Conservation (phyloP, 345 rosid species). For the Mallotus nudiflorus region DNA sequence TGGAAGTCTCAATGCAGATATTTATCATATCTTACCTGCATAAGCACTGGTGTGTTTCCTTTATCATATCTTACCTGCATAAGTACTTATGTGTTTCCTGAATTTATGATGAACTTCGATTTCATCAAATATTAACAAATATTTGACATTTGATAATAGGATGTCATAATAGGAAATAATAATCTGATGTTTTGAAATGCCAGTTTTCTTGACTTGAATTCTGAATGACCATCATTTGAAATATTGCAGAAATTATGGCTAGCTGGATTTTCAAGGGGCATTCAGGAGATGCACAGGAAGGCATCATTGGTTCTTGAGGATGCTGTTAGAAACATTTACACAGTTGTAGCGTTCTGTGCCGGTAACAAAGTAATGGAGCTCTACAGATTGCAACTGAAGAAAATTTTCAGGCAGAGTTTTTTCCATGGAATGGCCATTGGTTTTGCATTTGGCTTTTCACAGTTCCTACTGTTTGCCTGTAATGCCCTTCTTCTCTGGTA, state of each 20-base stretch:
- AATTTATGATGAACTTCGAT: neutral
- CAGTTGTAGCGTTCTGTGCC: slow-evolving; percentile 99
- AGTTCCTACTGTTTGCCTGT: slow-evolving; percentile 98
- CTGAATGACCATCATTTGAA: slow-evolving; percentile 21
- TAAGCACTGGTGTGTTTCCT: too few species aligned
- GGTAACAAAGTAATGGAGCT: slow-evolving; percentile 99
- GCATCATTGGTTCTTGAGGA: slow-evolving; percentile 99
- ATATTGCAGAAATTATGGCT: slow-evolving; percentile 93
- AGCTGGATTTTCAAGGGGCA: slow-evolving; percentile 98
- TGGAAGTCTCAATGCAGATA: too few species aligned
- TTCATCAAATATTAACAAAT: neutral
- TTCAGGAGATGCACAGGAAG: slow-evolving; percentile 99
- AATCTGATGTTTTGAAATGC: neutral
- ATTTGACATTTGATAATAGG: neutral
- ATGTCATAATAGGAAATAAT: too few species aligned
- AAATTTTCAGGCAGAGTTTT: slow-evolving; percentile 83
- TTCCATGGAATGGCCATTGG: slow-evolving; percentile 93
- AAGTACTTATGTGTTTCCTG: too few species aligned
- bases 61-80: too few species aligned
- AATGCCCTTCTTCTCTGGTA: slow-evolving; percentile 98
- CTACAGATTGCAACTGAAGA: slow-evolving; percentile 77
- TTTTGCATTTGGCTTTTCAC: slow-evolving; percentile 97
- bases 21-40: too few species aligned
- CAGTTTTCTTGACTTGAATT: neutral
- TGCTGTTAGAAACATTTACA: slow-evolving; percentile 97